Base-by-base conservation (phyloP, 306 rosid species). In the Ammopiptanthus mongolicus region DNA sequence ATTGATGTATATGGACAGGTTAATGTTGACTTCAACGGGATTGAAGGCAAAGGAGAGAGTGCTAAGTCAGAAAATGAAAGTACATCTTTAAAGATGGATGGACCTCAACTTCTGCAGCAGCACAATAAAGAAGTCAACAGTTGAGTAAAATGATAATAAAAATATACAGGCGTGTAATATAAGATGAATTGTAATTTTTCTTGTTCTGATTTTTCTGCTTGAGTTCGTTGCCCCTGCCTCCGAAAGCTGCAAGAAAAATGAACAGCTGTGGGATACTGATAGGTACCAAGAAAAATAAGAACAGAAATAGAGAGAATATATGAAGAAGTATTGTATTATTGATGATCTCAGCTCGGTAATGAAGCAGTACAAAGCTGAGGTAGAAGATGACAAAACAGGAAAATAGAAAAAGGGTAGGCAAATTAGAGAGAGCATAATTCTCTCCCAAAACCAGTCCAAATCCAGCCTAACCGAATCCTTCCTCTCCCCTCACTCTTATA, bases 11-110 rank as follows among this genome's bases (percentile, higher is more conserved):
- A 57, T 52, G 76, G 80, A 61, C 87, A 90, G 97, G 97, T 93
- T 73, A 93, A 83, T 65, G 98, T 93, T 82, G 97, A 87, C 70
- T 91, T 89, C 78, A 83, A 92, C 63, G 91, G 87, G 52, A 81
- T 81, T 17, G 96, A 91, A 50, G 93, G 88, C 63, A 84, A 77
- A 56, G 92, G 88, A 69, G 92, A 69, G 63, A 84, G 82, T 81
- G 64, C 62, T 60, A 93, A 91, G 85, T 88, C 97, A 69, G 96
- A 85, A 85, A 71, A 84, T 59, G 91, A 86, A 3, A 68, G 34
- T 74, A 31, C 87, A 28, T 6, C 78, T 83, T 82, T 77, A 74
- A 93, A 93, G 75, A 74, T 83, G 89, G 97, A 88, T 78, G 82
- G 39, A 78, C 83, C 79, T 81, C 92, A 47, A 75, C 86, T 46